These are phyloP conservation scores for Alternaria ventricosa DNA, from an alignment of 2,329 filamentous ascomycete species.

Conservation along the genomic window DNA sequence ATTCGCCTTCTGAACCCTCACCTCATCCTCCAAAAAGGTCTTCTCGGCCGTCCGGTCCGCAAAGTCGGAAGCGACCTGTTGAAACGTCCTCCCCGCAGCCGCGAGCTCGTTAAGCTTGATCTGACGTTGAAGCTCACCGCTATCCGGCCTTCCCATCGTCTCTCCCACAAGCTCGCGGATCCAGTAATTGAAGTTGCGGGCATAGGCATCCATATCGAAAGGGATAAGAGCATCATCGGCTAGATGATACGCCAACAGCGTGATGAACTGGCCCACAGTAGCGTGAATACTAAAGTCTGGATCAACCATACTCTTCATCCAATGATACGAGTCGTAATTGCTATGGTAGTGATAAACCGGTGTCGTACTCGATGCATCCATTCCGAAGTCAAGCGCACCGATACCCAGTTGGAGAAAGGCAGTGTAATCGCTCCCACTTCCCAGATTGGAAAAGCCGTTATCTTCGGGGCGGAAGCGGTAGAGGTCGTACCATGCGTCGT, in stretches of 20 bases:
- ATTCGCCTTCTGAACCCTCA: constrained; percentile 1
- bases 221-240: constrained; percentile 49
- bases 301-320: constrained; percentile 60
- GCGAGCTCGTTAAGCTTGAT: background rate
- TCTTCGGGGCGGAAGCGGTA: constrained; percentile 21
- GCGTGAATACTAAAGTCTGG: constrained; percentile 58
- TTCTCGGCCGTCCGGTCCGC: background rate
- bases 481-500: constrained; percentile 54
- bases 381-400: constrained; percentile 45
- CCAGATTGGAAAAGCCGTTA: constrained; percentile 45
- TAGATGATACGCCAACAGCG: constrained; percentile 52
- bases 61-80: background rate
- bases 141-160: background rate
- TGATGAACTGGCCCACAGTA: constrained; percentile 56
- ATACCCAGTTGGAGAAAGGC: constrained; percentile 56
- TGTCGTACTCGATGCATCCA: constrained; percentile 31
- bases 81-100: background rate
- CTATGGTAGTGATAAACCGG: constrained; percentile 58
- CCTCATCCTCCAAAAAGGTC: background rate
- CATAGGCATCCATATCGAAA: constrained; percentile 41
- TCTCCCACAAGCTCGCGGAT: constrained; percentile 2
- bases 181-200: constrained; percentile 11
- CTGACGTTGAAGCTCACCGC: background rate
- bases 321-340: constrained; percentile 57
- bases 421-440: constrained; percentile 57